Percentiles rank a stretch among this genome's conserved stretches.
phyloP scores from a whole-genome alignment of 2,329 filamentous ascomycete genomes.

The Neophaeococcomyces mojaviensis region DNA sequence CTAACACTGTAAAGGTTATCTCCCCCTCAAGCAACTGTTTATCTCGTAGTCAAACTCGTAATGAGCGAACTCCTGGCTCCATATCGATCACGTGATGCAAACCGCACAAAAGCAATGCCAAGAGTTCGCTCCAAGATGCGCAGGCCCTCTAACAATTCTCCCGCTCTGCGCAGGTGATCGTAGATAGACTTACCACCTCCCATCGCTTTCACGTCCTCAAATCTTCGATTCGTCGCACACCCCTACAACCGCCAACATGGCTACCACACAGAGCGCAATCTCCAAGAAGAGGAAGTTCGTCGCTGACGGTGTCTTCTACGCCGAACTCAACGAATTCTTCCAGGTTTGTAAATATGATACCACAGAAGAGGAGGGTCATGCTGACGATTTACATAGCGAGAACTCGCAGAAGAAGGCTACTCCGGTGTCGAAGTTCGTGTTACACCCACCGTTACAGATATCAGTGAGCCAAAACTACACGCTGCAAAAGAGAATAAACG shows the following conservation, averaged over 20 bases:
- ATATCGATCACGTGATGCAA: no score
- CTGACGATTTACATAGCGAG: constrained; percentile 50
- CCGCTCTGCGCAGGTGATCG: no score
- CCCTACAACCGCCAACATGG: constrained; percentile 35
- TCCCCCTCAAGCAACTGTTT: no score
- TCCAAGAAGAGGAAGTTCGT: constrained; percentile 64
- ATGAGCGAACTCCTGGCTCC: no score
- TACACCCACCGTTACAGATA: constrained; percentile 98
- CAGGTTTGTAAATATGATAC: constrained; percentile 39
- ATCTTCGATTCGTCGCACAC: no score
- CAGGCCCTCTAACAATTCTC: no score
- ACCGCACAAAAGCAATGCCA: no score
- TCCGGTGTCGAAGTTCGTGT: constrained; percentile 99
- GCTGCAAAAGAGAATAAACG: background rate
- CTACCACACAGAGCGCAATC: constrained; percentile 45
- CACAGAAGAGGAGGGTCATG: background rate
- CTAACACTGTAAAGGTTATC: no score
- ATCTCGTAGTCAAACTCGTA: no score
- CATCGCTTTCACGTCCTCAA: background rate
- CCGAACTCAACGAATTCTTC: constrained; percentile 99
- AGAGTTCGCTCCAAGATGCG: no score
- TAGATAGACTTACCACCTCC: background rate
- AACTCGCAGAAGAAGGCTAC: constrained; percentile 99
- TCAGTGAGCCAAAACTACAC: constrained; percentile 51
- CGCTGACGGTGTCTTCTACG: constrained; percentile 99